These are phyloP conservation scores for Cinchona pubescens DNA, from an alignment of 257 asterid genomes.

Conservation along the genomic window DNA sequence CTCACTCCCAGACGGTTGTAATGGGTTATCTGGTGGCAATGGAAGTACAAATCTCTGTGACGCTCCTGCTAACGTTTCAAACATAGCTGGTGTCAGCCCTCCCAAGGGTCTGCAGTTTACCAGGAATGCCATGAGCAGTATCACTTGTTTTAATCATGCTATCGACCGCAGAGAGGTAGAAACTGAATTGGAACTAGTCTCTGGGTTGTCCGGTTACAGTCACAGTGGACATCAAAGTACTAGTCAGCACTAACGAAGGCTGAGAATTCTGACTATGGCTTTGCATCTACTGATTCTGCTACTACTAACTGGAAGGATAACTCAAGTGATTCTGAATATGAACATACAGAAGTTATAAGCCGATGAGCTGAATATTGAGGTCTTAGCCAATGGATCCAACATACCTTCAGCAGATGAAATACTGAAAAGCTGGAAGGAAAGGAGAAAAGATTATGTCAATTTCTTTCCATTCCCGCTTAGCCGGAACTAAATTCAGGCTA, in stretches of 20 bases:
- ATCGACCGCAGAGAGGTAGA: slow-evolving; percentile 14
- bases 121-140: slow-evolving; percentile 6
- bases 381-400: slow-evolving; percentile 29
- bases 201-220: slow-evolving; percentile 12
- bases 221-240: slow-evolving; percentile 6
- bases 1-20: slow-evolving; percentile 17
- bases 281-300: slow-evolving; percentile 21
- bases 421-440: slow-evolving; percentile 67
- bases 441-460: slow-evolving; percentile 21
- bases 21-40: slow-evolving; percentile 7
- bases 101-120: slow-evolving; percentile 4
- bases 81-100: slow-evolving; percentile 12
- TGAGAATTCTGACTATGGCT: slow-evolving; percentile 24
- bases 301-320: slow-evolving; percentile 4
- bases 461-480: slow-evolving; percentile 19
- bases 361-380: slow-evolving; percentile 34
- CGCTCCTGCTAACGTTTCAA: slow-evolving; percentile 12
- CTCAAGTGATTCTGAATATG: slow-evolving; percentile 18
- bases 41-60: background rate
- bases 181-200: slow-evolving; percentile 13
- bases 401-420: slow-evolving; percentile 70
- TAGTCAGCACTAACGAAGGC: background rate
- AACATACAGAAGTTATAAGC: slow-evolving; percentile 28
- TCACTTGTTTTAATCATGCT: background rate
- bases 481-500: slow-evolving; percentile 3